These are phyloP conservation scores for Helicostylum pulchrum DNA, from an alignment of 192 early-diverging fungal species.

Conservation along the genomic window DNA sequence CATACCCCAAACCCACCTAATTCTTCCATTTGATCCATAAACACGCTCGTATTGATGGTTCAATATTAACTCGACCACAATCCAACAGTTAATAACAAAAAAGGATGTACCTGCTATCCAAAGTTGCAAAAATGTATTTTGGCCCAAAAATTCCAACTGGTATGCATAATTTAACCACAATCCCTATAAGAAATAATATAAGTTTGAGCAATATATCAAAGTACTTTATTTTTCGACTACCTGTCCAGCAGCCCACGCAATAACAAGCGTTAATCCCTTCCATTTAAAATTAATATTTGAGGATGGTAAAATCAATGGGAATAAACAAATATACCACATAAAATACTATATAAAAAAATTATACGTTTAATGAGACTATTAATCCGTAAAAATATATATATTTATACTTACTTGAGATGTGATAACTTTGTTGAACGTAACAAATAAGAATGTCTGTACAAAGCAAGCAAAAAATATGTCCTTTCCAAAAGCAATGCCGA, in stretches of 20 bases:
- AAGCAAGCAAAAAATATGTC: constrained; percentile 89
- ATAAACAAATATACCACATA: constrained; percentile 97
- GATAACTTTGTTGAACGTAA: constrained; percentile 94
- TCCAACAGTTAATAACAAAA: constrained; percentile 69
- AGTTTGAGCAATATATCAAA: background rate
- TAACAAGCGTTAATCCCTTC: constrained; percentile 53
- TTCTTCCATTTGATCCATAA: constrained; percentile 44
- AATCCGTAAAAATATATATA: background rate
- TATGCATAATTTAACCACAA: constrained; percentile 87
- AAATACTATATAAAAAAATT: constrained; percentile 72
- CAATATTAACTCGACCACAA: constrained; percentile 56
- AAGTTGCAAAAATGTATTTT: constrained; percentile 74
- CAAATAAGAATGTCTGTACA: constrained; percentile 94
- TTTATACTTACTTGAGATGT: constrained; percentile 75
- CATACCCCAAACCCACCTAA: constrained; percentile 47
- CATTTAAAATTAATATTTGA: constrained; percentile 45
- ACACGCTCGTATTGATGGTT: constrained; percentile 48
- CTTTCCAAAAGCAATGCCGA: constrained; percentile 70
- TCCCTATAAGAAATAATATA: constrained; percentile 46
- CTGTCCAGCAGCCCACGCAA: constrained; percentile 71
- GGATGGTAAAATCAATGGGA: constrained; percentile 82
- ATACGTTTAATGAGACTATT: background rate
- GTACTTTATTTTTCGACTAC: constrained; percentile 23
- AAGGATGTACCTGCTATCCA: constrained; percentile 75
- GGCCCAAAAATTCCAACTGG: constrained; percentile 80